Evolutionary conservation across 352 stramenopile species (phyloP).

Genomic region (Peronospora farinosa): DNA sequence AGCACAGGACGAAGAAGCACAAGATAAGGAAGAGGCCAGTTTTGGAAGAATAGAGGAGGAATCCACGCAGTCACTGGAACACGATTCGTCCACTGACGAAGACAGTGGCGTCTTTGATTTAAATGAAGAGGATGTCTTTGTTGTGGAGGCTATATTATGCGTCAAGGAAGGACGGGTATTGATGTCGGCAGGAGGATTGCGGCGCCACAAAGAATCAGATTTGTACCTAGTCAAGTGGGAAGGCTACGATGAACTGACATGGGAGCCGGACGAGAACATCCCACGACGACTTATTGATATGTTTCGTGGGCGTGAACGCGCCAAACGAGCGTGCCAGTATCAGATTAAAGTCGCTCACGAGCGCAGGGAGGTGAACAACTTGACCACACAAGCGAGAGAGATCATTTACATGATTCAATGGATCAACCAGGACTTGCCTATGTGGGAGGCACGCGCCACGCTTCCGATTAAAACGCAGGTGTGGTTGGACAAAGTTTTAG

Average conservation of each 20-base stretch:
- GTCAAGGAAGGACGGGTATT: constrained; percentile 51
- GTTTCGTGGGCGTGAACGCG: constrained; percentile 44
- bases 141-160: constrained; percentile 68
- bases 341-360: constrained; percentile 50
- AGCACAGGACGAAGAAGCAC: constrained; percentile 20
- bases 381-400: constrained; percentile 45
- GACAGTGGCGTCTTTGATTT: constrained; percentile 63
- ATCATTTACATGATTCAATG: constrained; percentile 73
- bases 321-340: constrained; percentile 44
- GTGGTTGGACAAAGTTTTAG: constrained; percentile 67
- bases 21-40: constrained; percentile 14
- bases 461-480: constrained; percentile 48
- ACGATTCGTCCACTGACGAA: constrained; percentile 55
- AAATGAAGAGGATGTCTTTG: constrained; percentile 67
- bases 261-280: constrained; percentile 68
- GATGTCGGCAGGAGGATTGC: constrained; percentile 23
- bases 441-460: constrained; percentile 53
- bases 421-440: constrained; percentile 36
- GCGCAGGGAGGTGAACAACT: constrained; percentile 51
- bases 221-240: constrained; percentile 78
- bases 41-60: constrained; percentile 13
- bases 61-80: constrained; percentile 20
- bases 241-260: constrained; percentile 72
- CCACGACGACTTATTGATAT: constrained; percentile 53
- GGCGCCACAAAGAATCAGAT: constrained; percentile 48